Evolutionary conservation across 108 stramenopile species (phyloP).

Genomic region (Ochromonas danica): DNA sequence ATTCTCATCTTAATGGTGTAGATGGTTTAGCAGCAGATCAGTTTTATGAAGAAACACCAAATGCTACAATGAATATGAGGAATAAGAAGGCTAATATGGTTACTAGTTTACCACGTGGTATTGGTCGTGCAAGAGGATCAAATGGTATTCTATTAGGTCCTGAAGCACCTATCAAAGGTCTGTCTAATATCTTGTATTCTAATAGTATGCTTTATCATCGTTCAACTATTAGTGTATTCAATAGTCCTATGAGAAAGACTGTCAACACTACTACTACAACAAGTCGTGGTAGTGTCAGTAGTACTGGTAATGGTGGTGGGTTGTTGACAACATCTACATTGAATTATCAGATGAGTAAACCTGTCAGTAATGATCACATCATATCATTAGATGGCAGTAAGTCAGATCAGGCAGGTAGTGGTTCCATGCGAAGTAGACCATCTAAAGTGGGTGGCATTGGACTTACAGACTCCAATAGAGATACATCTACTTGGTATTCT

Average conservation of each 20-base stretch:
- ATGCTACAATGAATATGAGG: too few relatives aligned
- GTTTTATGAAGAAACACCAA: background rate
- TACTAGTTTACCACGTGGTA: background rate
- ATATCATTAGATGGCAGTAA: background rate
- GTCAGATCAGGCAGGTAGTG: background rate
- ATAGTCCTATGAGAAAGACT: background rate
- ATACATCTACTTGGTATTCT: background rate
- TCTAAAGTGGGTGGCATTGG: too few relatives aligned
- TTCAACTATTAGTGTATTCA: background rate
- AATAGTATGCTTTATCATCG: too few relatives aligned
- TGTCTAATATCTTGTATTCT: background rate
- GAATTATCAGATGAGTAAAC: background rate
- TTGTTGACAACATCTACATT: too few relatives aligned
- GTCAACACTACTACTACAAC: background rate
- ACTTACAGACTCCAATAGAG: too few relatives aligned
- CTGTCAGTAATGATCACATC: background rate
- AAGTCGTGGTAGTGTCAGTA: too few relatives aligned
- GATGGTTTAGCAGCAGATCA: slow-evolving; percentile 2
- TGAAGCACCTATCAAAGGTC: background rate
- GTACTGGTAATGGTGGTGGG: too few relatives aligned
- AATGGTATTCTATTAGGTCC: background rate
- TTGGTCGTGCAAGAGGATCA: background rate
- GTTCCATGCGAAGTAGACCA: background rate
- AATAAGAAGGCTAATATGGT: background rate
- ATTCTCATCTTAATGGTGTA: background rate